A percentile compares a stretch with the other conserved stretches of the same genome.
Evolutionary conservation across 768 basidiomycete species (phyloP).

Genomic region (Atractiella rhizophila): DNA sequence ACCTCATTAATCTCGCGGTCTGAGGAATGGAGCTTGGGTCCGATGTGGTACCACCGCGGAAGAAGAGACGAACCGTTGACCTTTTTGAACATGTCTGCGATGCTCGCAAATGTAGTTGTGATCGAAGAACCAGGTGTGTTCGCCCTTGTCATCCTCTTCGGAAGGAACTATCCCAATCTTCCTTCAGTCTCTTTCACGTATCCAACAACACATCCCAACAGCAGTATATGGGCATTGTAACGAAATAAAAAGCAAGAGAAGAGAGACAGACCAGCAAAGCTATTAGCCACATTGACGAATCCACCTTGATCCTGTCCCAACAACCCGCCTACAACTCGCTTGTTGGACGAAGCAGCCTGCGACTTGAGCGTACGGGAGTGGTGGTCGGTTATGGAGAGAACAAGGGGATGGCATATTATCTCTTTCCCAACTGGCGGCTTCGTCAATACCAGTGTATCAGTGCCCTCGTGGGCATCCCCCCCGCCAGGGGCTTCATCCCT

Average conservation of each 20-base stretch:
- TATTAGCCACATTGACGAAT: conserved; percentile 87
- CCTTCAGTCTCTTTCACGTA: neutral
- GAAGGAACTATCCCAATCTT: conserved; percentile 47
- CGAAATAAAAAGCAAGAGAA: neutral
- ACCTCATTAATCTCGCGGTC: conserved; percentile 94
- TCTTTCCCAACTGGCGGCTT: too few species aligned
- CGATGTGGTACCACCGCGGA: conserved; percentile 78
- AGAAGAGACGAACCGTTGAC: conserved; percentile 40
- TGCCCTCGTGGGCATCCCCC: too few species aligned
- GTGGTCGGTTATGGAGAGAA: conserved; percentile 46
- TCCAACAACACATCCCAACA: neutral
- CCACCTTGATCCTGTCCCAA: conserved; percentile 87
- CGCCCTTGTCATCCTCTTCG: conserved; percentile 94
- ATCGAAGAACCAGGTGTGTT: conserved; percentile 96
- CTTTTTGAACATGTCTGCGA: conserved; percentile 99
- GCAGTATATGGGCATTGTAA: neutral
- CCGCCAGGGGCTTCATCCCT: too few species aligned
- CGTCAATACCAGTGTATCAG: too few species aligned
- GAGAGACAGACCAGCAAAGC: conserved; percentile 34
- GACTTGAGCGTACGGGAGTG: conserved; percentile 1
- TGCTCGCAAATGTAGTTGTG: conserved; percentile 93
- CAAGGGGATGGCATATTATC: conserved; percentile 55
- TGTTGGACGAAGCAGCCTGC: conserved; percentile 33
- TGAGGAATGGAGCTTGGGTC: conserved; percentile 80
- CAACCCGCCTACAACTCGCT: conserved; percentile 78